A percentile compares a stretch with the other conserved stretches of the same genome.
Evolutionary conservation across 345 rosid species (phyloP).

Genomic region (Aquilaria malaccensis): DNA sequence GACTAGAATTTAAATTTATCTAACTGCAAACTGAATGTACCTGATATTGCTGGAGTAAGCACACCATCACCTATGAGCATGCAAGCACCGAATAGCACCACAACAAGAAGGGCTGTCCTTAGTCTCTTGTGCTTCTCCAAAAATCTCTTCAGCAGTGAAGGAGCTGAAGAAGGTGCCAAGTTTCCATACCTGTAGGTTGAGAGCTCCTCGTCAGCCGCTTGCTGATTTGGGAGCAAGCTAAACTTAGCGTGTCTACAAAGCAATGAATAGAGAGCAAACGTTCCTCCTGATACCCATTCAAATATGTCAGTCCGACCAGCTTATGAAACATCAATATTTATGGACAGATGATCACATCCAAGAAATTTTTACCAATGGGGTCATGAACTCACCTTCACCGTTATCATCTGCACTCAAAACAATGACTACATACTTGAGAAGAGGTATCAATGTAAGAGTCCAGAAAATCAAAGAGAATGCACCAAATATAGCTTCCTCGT

Average conservation of each 20-base stretch:
- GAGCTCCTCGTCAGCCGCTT: conserved; percentile 96
- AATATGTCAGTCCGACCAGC: conserved; percentile 7
- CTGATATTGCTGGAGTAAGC: conserved; percentile 88
- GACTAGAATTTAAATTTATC: too few relatives aligned
- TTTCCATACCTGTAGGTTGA: conserved; percentile 71
- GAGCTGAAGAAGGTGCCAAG: conserved; percentile 23
- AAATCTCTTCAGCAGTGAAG: conserved; percentile 57
- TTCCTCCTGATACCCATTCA: conserved; percentile 56
- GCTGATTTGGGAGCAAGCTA: conserved; percentile 90
- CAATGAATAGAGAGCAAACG: conserved; percentile 83
- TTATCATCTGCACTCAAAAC: conserved; percentile 71
- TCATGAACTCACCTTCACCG: conserved; percentile 60
- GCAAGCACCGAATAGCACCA: conserved; percentile 78
- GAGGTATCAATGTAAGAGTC: conserved; percentile 76
- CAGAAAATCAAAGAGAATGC: conserved; percentile 88
- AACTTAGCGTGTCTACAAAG: conserved; percentile 87
- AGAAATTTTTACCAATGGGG: neutral
- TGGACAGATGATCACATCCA: neutral
- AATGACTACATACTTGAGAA: conserved; percentile 60
- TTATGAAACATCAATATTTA: too few relatives aligned
- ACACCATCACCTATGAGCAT: conserved; percentile 93
- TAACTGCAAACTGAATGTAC: conserved; percentile 19
- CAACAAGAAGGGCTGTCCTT: conserved; percentile 59
- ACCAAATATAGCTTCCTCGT: conserved; percentile 66
- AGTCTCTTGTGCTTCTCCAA: conserved; percentile 73